These are phyloP conservation scores for Candida sonorensis DNA, from an alignment of 805 yeast genomes.

Conservation along the genomic window DNA sequence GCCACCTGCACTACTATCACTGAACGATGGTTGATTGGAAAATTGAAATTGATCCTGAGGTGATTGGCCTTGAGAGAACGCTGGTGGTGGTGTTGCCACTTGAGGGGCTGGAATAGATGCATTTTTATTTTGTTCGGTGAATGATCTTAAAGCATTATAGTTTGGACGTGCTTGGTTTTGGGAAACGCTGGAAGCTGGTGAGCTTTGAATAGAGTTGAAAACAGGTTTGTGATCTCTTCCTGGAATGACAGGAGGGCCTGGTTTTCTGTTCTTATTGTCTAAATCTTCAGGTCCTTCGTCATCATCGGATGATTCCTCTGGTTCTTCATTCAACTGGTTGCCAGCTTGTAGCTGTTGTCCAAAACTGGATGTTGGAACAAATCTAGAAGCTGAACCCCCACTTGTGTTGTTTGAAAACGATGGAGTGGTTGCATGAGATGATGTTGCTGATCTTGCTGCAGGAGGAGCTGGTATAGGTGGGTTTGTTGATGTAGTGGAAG, in stretches of 20 bases:
- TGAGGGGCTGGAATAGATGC: background rate
- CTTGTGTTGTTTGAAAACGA: conserved; percentile 19
- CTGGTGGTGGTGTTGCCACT: background rate
- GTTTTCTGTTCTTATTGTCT: conserved; percentile 16
- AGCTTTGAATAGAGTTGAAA: conserved; percentile 17
- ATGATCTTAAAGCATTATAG: conserved; percentile 39
- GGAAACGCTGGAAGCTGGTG: conserved; percentile 5
- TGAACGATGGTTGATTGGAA: too few species aligned
- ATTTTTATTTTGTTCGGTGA: conserved; percentile 4
- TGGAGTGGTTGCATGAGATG: conserved; percentile 3
- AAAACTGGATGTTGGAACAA: conserved; percentile 79
- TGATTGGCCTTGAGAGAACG: background rate
- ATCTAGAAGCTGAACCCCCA: conserved; percentile 31
- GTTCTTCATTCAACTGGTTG: conserved; percentile 2
- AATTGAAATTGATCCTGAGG: too few species aligned
- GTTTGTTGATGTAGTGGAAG: conserved; percentile 19
- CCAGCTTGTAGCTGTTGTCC: conserved; percentile 61
- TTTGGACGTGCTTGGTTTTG: conserved; percentile 24
- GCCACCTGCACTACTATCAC: too few species aligned
- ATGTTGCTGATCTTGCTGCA: too few species aligned
- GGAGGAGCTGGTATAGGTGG: conserved; percentile 29
- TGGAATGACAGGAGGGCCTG: conserved; percentile 27
- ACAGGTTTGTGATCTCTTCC: conserved; percentile 30
- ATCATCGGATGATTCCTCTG: conserved; percentile 27
- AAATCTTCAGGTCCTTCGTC: conserved; percentile 31